Evolutionary conservation across 2,329 filamentous ascomycete genomes (phyloP), one percentile per base, ranked within the genome.

Genomic region (Calonectria pteridis): DNA sequence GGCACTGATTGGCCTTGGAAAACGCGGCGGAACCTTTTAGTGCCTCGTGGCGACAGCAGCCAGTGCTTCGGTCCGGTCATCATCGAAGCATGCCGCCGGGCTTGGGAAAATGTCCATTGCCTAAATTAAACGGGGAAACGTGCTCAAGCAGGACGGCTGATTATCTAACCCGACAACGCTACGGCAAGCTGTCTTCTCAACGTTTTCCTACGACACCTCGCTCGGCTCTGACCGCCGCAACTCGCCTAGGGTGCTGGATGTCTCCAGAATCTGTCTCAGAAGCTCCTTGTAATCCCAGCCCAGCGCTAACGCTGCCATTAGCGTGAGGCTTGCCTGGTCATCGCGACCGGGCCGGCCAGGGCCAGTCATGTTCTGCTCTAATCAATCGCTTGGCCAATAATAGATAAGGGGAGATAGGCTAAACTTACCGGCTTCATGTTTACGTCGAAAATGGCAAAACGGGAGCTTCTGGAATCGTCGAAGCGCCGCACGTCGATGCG

Each of bases 401-500:
- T 28, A 14, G 28, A n/a, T 9, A 14, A 62, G 59, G 26, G 26
- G 20, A 16, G 46, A 13, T 9, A 33, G 29, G 29, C 29, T 11
- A 6, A 46, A 82, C 85, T 82, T 77, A 87, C 86, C 20, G 87
- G 87, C 77, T 89, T 89, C 85, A 89, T 87, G 70, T 89, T 89
- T 18, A 89, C 83, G 78, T 89, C 87, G 75, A 89, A 89, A n/a
- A 89, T 78, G 0, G 85, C 86, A 80, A 89, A 89, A 2, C 80
- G 79, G 0, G 80, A 82, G 33, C 14, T 28, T 11, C 16, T 0
- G 79, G 80, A 4, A 81, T 62, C 70, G 2, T 74, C 71, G 40
- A 85, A 84, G 7, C 87, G 83, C 13, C 87, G 82, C 0, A 88
- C 83, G 75, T 89, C 88, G 51, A 89, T 86, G 0, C 86, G 82